phyloP scores from a whole-genome alignment of 495 filamentous ascomycete species.

The Aspergillus carlsbadensis region DNA sequence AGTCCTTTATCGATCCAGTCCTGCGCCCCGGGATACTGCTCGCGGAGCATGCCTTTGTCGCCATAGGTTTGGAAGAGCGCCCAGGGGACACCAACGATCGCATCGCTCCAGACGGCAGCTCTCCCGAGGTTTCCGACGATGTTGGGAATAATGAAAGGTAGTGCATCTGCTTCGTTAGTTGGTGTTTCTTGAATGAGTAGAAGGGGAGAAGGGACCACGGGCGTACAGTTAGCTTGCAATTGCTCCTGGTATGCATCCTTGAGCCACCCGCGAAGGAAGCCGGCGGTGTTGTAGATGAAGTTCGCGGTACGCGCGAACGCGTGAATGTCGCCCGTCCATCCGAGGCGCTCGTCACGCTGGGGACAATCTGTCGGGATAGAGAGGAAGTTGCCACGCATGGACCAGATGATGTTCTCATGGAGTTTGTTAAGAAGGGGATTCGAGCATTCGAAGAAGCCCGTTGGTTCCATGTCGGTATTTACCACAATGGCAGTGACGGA shows the following conservation, averaged over 20 bases:
- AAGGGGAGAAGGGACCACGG: neutral
- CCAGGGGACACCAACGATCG: constrained; percentile 47
- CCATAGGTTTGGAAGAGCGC: constrained; percentile 44
- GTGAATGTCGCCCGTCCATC: constrained; percentile 58
- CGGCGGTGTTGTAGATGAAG: constrained; percentile 51
- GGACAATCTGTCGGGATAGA: constrained; percentile 56
- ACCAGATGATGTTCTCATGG: constrained; percentile 51
- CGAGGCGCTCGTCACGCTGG: constrained; percentile 56
- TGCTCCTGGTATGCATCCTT: constrained; percentile 45
- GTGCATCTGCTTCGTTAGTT: constrained; percentile 1
- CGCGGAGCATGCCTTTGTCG: constrained; percentile 38
- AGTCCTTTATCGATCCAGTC: constrained; percentile 49
- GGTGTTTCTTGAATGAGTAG: neutral
- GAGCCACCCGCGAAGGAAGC: constrained; percentile 52
- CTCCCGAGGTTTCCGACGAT: constrained; percentile 31
- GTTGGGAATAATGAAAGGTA: constrained; percentile 41
- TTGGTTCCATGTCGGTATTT: constrained; percentile 50
- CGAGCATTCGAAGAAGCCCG: constrained; percentile 48
- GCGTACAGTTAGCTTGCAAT: constrained; percentile 13
- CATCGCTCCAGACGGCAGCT: constrained; percentile 52
- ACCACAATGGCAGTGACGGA: constrained; percentile 45
- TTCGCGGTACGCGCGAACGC: constrained; percentile 51
- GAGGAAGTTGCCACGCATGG: constrained; percentile 58
- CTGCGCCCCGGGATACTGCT: constrained; percentile 44
- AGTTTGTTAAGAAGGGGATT: constrained; percentile 49